Percentiles rank a stretch among this genome's conserved stretches.
Conservation (phyloP, 139 green algal species). For the Coelastrella sp. region DNA sequence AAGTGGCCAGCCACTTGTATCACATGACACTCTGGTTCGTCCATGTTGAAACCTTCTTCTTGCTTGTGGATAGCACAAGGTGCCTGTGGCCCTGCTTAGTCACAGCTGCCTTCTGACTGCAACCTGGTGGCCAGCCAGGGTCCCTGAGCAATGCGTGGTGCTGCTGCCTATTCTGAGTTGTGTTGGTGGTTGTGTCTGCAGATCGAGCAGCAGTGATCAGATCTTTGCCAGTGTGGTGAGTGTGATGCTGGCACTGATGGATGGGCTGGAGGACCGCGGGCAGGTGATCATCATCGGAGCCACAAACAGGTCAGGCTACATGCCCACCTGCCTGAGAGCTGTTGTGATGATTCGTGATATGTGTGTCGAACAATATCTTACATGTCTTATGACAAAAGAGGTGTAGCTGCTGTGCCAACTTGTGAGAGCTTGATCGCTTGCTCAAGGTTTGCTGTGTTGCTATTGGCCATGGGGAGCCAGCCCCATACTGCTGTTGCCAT, state of each 20-base stretch:
- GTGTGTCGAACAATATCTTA: too few relatives aligned
- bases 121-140: neutral
- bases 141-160: neutral
- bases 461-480: neutral
- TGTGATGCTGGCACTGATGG: slow-evolving; percentile 92
- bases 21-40: too few relatives aligned
- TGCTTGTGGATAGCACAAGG: too few relatives aligned
- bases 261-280: slow-evolving; percentile 76
- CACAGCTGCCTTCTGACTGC: neutral
- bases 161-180: neutral
- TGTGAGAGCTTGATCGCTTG: neutral
- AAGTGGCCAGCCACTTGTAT: too few relatives aligned
- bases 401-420: neutral
- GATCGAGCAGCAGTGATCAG: slow-evolving; percentile 61
- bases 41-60: too few relatives aligned
- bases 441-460: neutral
- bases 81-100: too few relatives aligned
- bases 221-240: slow-evolving; percentile 90
- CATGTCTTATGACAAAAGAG: too few relatives aligned
- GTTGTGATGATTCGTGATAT: too few relatives aligned
- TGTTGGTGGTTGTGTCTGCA: neutral
- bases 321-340: too few relatives aligned
- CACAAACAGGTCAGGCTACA: slow-evolving; percentile 78
- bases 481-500: neutral
- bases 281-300: slow-evolving; percentile 84